A percentile compares a stretch with the other conserved stretches of the same genome.
Evolutionary conservation across 352 stramenopile species (phyloP).

Genomic region (Phytophthora litchii): DNA sequence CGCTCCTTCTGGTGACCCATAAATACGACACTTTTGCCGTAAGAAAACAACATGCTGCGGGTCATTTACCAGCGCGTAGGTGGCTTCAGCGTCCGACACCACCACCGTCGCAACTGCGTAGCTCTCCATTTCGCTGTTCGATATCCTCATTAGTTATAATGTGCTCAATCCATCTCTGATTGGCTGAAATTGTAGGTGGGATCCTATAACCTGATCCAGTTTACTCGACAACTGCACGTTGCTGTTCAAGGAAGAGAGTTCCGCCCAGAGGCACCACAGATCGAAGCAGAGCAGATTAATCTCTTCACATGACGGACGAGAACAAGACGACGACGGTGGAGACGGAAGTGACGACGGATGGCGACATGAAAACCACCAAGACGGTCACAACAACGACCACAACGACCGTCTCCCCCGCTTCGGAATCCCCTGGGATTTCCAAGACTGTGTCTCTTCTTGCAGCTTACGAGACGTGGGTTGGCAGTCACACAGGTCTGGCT

Average conservation of each 20-base stretch:
- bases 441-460: constrained; percentile 36
- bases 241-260: not conserved
- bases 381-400: constrained; percentile 15
- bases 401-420: constrained; percentile 2
- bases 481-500: constrained; percentile 57
- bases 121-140: not conserved
- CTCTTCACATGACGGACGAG: constrained; percentile 22
- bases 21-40: constrained; percentile 32
- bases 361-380: constrained; percentile 14
- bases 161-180: not conserved
- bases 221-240: constrained; percentile 25
- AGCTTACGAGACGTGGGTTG: constrained; percentile 75
- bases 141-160: not conserved
- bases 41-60: constrained; percentile 17
- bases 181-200: not conserved
- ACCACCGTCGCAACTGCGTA: constrained; percentile 19
- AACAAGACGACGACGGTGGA: constrained; percentile 23
- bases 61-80: constrained; percentile 36
- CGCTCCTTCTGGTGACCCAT: constrained; percentile 28
- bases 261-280: not conserved
- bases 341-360: constrained; percentile 22
- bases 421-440: not conserved
- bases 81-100: constrained; percentile 19
- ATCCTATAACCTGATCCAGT: constrained; percentile 10
- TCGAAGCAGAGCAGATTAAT: constrained; percentile 2